Conservation (phyloP, 2,329 filamentous ascomycete genomes). For the Calonectria crousiana region DNA sequence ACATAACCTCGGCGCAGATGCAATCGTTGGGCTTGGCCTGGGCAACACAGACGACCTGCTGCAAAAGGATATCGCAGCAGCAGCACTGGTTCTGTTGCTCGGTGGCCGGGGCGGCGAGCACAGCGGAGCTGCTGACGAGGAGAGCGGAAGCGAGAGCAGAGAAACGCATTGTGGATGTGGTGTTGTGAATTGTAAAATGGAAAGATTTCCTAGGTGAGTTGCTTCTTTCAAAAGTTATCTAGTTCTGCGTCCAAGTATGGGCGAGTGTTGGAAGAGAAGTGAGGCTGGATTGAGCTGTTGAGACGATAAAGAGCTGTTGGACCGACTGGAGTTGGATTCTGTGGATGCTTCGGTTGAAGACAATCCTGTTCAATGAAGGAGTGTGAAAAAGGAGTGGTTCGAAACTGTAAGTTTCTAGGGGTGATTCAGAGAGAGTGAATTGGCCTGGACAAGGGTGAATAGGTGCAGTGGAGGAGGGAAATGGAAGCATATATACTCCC, state of each 20-base stretch:
- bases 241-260: background rate
- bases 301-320: background rate
- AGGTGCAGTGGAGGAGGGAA: background rate
- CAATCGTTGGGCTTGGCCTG: slow-evolving; percentile 25
- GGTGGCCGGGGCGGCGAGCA: slow-evolving; percentile 31
- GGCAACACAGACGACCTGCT: slow-evolving; percentile 26
- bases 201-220: background rate
- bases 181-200: background rate
- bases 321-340: slow-evolving; percentile 1
- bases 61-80: slow-evolving; percentile 28
- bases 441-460: background rate
- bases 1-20: slow-evolving; percentile 26
- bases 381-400: background rate
- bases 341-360: background rate
- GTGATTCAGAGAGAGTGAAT: slow-evolving; percentile 2
- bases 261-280: background rate
- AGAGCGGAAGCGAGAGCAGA: slow-evolving; percentile 38
- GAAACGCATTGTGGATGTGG: slow-evolving; percentile 40
- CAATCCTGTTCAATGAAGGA: background rate
- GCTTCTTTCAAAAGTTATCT: background rate
- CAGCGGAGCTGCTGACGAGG: slow-evolving; percentile 27
- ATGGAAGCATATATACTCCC: background rate
- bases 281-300: slow-evolving; percentile 6
- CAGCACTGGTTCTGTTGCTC: slow-evolving; percentile 28
- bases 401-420: slow-evolving; percentile 6